Percentiles rank a stretch among this genome's conserved stretches.
phyloP scores from a whole-genome alignment of 208 protist genomes.

The Novymonas esmeraldas region DNA sequence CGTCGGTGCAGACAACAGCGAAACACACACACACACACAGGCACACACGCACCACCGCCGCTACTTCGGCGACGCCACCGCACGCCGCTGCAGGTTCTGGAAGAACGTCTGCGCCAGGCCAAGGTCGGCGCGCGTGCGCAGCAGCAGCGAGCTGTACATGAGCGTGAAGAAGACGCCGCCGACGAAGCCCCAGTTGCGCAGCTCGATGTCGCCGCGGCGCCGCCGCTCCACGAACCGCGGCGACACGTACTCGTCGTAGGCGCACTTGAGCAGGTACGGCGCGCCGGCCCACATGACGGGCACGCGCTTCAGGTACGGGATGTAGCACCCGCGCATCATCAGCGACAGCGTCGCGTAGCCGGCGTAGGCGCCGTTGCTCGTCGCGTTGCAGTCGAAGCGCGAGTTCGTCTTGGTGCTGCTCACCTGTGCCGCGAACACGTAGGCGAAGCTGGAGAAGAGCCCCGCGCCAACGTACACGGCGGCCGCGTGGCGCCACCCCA shows the following conservation, averaged over 20 bases:
- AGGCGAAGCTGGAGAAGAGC: slow-evolving; percentile 84
- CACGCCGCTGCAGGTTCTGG: slow-evolving; percentile 30
- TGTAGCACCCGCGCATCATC: slow-evolving; percentile 63
- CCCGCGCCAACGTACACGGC: slow-evolving; percentile 74
- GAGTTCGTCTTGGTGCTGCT: slow-evolving; percentile 54
- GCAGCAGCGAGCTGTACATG: slow-evolving; percentile 70
- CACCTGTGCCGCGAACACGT: slow-evolving; percentile 67
- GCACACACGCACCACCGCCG: not conserved
- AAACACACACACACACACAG: not conserved
- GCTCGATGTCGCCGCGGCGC: slow-evolving; percentile 49
- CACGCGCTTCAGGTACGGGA: slow-evolving; percentile 54
- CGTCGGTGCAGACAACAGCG: not conserved
- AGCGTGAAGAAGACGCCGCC: slow-evolving; percentile 83
- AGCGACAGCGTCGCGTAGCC: slow-evolving; percentile 74
- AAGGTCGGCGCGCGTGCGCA: slow-evolving; percentile 62
- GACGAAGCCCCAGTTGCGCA: slow-evolving; percentile 85
- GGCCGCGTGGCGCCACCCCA: slow-evolving; percentile 63
- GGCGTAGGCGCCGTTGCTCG: slow-evolving; percentile 81
- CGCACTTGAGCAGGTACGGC: slow-evolving; percentile 72
- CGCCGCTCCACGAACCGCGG: slow-evolving; percentile 65
- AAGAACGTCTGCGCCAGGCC: slow-evolving; percentile 30
- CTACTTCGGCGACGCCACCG: not conserved
- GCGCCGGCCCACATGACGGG: slow-evolving; percentile 55
- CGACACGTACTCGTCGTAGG: slow-evolving; percentile 82
- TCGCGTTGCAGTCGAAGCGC: slow-evolving; percentile 61